These are phyloP conservation scores for Globisporangium megalacanthum DNA, from an alignment of 352 stramenopile species.

Conservation along the genomic window DNA sequence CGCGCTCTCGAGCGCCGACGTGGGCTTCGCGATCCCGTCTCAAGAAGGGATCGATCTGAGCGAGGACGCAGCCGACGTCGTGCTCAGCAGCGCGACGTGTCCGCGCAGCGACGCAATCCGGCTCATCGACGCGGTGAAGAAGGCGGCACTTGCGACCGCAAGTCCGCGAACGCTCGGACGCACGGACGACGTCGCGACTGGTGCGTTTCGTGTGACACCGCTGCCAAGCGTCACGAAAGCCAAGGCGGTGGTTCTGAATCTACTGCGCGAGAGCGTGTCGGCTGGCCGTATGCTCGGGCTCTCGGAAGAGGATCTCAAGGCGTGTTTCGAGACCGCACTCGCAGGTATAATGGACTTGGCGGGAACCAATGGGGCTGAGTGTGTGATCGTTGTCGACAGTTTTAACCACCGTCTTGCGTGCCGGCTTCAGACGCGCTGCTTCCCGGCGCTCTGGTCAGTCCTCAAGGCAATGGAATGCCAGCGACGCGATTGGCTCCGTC, in stretches of 20 bases:
- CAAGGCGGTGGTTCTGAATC: slow-evolving; percentile 22
- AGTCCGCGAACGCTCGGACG: too few relatives aligned
- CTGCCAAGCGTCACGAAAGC: slow-evolving; percentile 8
- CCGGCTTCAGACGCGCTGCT: background rate
- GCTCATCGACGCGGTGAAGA: slow-evolving; percentile 42
- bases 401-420: too few relatives aligned
- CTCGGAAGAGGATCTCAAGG: slow-evolving; percentile 20
- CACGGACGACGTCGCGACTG: background rate
- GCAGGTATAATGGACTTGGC: slow-evolving; percentile 7
- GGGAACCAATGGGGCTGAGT: background rate
- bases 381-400: background rate
- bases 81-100: slow-evolving; percentile 32
- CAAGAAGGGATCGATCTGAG: slow-evolving; percentile 42
- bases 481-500: slow-evolving; percentile 5
- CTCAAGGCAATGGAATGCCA: slow-evolving; percentile 4
- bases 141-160: slow-evolving; percentile 5
- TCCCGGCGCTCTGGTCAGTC: background rate
- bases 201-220: background rate
- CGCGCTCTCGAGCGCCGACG: slow-evolving; percentile 35
- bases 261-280: slow-evolving; percentile 27
- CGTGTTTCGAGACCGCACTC: slow-evolving; percentile 24
- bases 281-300: slow-evolving; percentile 31
- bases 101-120: slow-evolving; percentile 44
- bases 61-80: slow-evolving; percentile 38
- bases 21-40: slow-evolving; percentile 40